Evolutionary conservation across 495 filamentous ascomycete genomes (phyloP), one percentile per base, ranked within the genome.

Genomic region (Tuber umbilicatum): DNA sequence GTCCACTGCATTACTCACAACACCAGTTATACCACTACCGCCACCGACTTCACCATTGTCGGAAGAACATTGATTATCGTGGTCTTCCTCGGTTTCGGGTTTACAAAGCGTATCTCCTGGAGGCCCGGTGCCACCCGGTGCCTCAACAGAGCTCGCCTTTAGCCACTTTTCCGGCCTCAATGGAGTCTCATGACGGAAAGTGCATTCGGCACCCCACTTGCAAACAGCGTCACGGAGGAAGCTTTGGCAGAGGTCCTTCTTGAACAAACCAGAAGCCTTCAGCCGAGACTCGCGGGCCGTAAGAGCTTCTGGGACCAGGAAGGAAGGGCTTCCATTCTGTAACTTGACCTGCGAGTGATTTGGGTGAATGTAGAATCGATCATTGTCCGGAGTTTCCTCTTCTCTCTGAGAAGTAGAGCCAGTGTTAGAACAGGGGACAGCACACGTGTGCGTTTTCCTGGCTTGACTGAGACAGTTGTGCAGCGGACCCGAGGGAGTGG

Each of bases 101-200:
- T 27, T 64, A 16, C 55, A 64, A 35, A 64, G 27, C 1, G 55
- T 16, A 64, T 64, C 55, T 31, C 12, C 27, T 12, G 12, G 27
- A 64, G 55, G 35, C n/a, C 55, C 55, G 10, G 55, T 35, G 27
- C 27, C 55, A 64, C 19, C 55, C 14, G 27, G 55, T 4, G 31
- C 27, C 27, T 35, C 55, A 64, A 35, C 14, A 64, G 27, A 35
- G 31, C 27, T 35, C 35, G 27, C 12, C 55, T 35, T 35, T 6
- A 17, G 55, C 55, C 55, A 64, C 47, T 42, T 43, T 69, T 10
- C 73, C 12, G 27, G 37, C 42, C 68, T 71, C 47, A 47, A 37
- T 68, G 50, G 41, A n/a, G 42, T 37, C 42, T 69, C 74, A 45
- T 76, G 69, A 40, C 27, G 73, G 73, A 70, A 71, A 69, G 73